Conservation (phyloP, 2,329 filamentous ascomycete species). For the Colletotrichum cereale region DNA sequence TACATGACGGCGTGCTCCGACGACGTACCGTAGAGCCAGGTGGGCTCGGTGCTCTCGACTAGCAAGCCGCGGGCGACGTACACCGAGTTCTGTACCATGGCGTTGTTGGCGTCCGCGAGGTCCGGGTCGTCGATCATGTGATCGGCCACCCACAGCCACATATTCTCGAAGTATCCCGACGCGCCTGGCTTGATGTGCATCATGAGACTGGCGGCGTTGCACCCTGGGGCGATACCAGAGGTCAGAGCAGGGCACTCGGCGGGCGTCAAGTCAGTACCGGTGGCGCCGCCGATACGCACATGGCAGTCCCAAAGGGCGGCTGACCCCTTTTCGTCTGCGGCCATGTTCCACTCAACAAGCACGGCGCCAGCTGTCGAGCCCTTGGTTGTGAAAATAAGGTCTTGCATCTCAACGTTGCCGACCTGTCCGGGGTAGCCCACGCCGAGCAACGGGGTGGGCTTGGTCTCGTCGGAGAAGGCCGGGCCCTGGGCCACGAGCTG, state of each 20-base stretch:
- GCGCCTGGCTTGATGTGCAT: constrained; percentile 59
- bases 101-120: constrained; percentile 64
- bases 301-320: constrained; percentile 65
- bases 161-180: constrained; percentile 65
- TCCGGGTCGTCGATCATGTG: constrained; percentile 60
- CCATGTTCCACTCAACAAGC: constrained; percentile 74
- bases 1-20: constrained; percentile 65
- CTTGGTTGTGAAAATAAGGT: constrained; percentile 75
- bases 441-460: constrained; percentile 73
- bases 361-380: constrained; percentile 76
- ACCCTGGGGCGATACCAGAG: constrained; percentile 63
- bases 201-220: constrained; percentile 69
- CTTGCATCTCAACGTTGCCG: constrained; percentile 77
- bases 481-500: constrained; percentile 45
- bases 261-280: constrained; percentile 73
- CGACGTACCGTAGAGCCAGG: constrained; percentile 58
- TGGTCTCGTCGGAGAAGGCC: constrained; percentile 36
- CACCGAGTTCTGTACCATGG: constrained; percentile 60
- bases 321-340: constrained; percentile 11
- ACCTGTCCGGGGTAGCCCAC: constrained; percentile 71
- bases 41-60: constrained; percentile 47
- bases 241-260: constrained; percentile 65
- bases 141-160: constrained; percentile 78
- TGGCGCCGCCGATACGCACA: constrained; percentile 78
- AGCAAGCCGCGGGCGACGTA: constrained; percentile 53